A percentile compares a stretch with the other conserved stretches of the same genome.
Conservation (phyloP, 495 filamentous ascomycete species). For the Aspergillus leporis region DNA sequence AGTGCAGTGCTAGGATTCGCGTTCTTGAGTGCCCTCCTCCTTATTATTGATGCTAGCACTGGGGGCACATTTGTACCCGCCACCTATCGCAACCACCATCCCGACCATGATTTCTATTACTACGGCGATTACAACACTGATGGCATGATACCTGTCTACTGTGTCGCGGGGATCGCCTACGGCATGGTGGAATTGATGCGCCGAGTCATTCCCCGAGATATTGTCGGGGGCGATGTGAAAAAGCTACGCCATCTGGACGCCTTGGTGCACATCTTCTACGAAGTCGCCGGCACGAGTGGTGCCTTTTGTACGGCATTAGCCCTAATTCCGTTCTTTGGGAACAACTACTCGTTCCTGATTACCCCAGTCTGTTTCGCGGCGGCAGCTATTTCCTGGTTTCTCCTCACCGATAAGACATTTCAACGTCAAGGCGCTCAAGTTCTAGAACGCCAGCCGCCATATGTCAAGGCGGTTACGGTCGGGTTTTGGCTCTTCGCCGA, state of each 20-base stretch:
- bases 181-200: constrained; percentile 51
- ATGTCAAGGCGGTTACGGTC: constrained; percentile 26
- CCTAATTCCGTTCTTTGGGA: constrained; percentile 42
- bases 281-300: constrained; percentile 42
- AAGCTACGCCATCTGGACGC: constrained; percentile 46
- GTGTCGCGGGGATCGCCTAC: constrained; percentile 28
- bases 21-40: constrained; percentile 32
- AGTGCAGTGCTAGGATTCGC: constrained; percentile 40
- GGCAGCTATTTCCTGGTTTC: constrained; percentile 37
- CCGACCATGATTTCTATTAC: constrained; percentile 34
- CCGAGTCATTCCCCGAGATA: constrained; percentile 44
- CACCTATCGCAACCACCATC: constrained; percentile 23
- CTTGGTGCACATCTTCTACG: constrained; percentile 49
- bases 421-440: constrained; percentile 14
- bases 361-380: constrained; percentile 41
- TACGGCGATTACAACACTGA: constrained; percentile 45
- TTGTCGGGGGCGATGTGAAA: constrained; percentile 45
- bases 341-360: constrained; percentile 47
- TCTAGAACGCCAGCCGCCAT: constrained; percentile 16
- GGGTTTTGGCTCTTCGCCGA: constrained; percentile 37
- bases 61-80: constrained; percentile 37
- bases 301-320: constrained; percentile 43
- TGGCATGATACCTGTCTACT: constrained; percentile 46
- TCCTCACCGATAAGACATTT: constrained; percentile 36
- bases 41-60: constrained; percentile 35